These are phyloP conservation scores for Chondrostereum purpureum DNA, from an alignment of 1,284 basidiomycete genomes.

Conservation along the genomic window DNA sequence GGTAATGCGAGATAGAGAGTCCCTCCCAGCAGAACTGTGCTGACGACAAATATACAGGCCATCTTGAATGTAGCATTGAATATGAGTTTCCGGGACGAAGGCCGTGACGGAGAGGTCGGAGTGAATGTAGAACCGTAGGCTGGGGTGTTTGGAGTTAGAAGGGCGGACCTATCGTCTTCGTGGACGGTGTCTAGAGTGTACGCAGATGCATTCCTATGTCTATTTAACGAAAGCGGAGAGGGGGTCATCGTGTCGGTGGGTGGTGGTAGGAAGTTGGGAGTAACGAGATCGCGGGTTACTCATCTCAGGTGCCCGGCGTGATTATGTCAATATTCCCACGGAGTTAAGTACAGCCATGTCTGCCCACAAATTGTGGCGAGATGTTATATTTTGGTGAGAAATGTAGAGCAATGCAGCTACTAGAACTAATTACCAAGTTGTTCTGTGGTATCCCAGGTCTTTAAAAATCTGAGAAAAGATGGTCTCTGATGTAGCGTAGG, in stretches of 20 bases:
- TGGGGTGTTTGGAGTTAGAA: conserved; percentile 32
- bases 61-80: conserved; percentile 80
- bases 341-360: no score
- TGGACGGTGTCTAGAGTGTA: conserved; percentile 60
- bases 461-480: no score
- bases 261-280: background rate
- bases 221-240: conserved; percentile 9
- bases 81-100: conserved; percentile 51
- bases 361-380: no score
- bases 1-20: conserved; percentile 78
- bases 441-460: no score
- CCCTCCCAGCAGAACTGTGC: conserved; percentile 64
- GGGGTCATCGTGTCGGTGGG: conserved; percentile 9
- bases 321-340: no score
- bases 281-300: no score
- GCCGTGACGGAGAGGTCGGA: conserved; percentile 26
- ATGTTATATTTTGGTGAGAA: no score
- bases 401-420: no score
- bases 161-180: conserved; percentile 25
- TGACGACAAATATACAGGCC: conserved; percentile 66
- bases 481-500: no score
- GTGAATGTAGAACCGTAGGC: conserved; percentile 49
- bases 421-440: no score
- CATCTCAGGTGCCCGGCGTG: no score
- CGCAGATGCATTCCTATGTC: conserved; percentile 40